Base-by-base conservation (phyloP, 2,329 filamentous ascomycete species). In the Juglanconis juglandina region DNA sequence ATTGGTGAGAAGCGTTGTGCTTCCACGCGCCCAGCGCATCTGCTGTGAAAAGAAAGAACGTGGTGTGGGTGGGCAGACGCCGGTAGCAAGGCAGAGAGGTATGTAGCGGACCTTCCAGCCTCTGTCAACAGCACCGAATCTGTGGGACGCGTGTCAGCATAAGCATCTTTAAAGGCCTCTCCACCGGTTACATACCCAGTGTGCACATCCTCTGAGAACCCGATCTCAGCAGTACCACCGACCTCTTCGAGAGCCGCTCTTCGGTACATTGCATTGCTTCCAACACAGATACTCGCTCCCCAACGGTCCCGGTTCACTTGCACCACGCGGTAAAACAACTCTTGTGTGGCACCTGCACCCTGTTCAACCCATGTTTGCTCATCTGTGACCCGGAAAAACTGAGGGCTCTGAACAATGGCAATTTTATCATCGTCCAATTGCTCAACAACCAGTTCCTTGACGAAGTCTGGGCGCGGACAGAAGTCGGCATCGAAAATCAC, bases 361-460 rank as follows among this genome's bases (percentile, higher is more conserved):
- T 77, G 75, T 67, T 77, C 75, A 4, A 77, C 74, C 75, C 75
- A 77, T 0, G 75, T 76, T 65, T 77, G 75, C 14, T 75, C 71
- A 7, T 68, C 66, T 0, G 68, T 69, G 17, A 74, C 71, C 37
- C 75, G 69, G 64, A 77, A 77, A 66, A 73, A 77, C 63, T 77
- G 75, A 3, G 75, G 75, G 37, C 70, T 75, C 65, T 77, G 75
- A 30, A 77, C 68, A 42, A 77, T 75, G 17, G 75, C 74, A 10
- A 70, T 73, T 62, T 73, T 71, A 10, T 68, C 66, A 53, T 77
- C 73, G 7, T 69, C 73, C 54, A 76, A 64, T 58, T 76, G 73
- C 60, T 76, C 71, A 0, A 75, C 74, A 1, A 77, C 69, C 32
- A 76, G 63, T 59, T 77, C 75, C 33, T 66, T 63, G 5, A 77